These are phyloP conservation scores for Phytophthora multivora DNA, from an alignment of 352 stramenopile genomes.

Conservation along the genomic window DNA sequence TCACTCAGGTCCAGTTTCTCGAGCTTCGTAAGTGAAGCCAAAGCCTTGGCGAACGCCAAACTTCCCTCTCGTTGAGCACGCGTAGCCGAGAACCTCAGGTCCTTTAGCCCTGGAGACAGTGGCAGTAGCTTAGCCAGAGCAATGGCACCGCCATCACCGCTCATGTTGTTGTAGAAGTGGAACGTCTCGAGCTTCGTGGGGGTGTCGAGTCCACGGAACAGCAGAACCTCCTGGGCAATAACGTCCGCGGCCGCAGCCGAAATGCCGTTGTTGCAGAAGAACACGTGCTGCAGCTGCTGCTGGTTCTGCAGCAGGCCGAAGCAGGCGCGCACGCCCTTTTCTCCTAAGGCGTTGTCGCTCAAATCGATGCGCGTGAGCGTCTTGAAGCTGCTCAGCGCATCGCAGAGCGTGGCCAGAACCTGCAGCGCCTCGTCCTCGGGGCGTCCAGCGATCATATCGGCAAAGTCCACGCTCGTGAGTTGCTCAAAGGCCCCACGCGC, in stretches of 20 bases:
- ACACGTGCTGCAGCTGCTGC: conserved; percentile 83
- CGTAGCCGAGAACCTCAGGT: conserved; percentile 95
- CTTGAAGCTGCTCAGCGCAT: conserved; percentile 71
- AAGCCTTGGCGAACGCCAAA: conserved; percentile 84
- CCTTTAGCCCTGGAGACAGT: conserved; percentile 81
- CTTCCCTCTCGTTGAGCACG: conserved; percentile 87
- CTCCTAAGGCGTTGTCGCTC: conserved; percentile 95
- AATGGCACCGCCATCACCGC: conserved; percentile 90
- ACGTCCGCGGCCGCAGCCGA: conserved; percentile 87
- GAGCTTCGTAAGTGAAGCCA: conserved; percentile 70
- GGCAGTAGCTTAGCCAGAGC: conserved; percentile 89
- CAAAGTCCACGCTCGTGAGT: conserved; percentile 84
- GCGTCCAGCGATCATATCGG: conserved; percentile 86
- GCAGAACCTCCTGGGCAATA: conserved; percentile 88
- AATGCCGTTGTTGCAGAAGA: conserved; percentile 96
- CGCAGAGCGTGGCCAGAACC: conserved; percentile 81
- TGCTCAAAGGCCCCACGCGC: conserved; percentile 52
- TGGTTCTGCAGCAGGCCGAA: conserved; percentile 84
- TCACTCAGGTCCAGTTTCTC: conserved; percentile 93
- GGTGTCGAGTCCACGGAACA: conserved; percentile 67
- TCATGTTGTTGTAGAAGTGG: conserved; percentile 99
- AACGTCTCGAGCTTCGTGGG: conserved; percentile 91
- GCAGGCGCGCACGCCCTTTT: conserved; percentile 93
- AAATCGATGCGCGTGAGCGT: conserved; percentile 85
- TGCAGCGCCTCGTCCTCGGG: conserved; percentile 84